Evolutionary conservation across 2,329 filamentous ascomycete genomes (phyloP).

Genomic region (Ascocoryne sarcoides): DNA sequence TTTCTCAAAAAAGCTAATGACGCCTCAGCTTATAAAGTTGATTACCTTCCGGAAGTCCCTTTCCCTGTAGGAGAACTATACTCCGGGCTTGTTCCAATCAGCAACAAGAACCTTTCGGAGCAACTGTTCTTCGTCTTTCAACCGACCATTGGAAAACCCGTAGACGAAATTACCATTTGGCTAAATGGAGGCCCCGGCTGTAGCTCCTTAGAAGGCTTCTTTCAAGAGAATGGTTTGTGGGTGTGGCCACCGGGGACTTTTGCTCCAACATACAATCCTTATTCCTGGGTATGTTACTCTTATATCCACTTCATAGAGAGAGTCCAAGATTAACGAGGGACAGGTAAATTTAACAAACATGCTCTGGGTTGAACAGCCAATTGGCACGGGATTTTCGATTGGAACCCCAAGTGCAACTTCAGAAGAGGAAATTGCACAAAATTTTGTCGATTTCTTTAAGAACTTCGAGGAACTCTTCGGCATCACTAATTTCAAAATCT

Average conservation of each 20-base stretch:
- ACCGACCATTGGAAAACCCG: constrained; percentile 39
- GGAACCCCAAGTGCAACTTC: constrained; percentile 42
- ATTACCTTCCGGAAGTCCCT: constrained; percentile 17
- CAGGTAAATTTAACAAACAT: constrained; percentile 25
- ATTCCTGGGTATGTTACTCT: constrained; percentile 23
- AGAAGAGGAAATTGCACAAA: constrained; percentile 42
- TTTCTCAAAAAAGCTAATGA: background rate
- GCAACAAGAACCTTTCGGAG: constrained; percentile 32
- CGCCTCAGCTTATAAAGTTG: constrained; percentile 16
- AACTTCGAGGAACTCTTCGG: constrained; percentile 52
- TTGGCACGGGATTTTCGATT: constrained; percentile 42
- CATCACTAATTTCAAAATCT: constrained; percentile 49
- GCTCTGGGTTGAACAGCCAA: constrained; percentile 25
- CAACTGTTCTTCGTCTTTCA: constrained; percentile 46
- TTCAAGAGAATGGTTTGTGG: constrained; percentile 40
- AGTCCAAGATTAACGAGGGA: no score
- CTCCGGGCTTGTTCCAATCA: constrained; percentile 40
- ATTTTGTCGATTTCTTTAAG: constrained; percentile 55
- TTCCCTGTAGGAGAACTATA: constrained; percentile 23
- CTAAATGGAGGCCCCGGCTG: constrained; percentile 90
- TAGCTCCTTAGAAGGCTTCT: constrained; percentile 88
- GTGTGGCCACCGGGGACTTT: constrained; percentile 24
- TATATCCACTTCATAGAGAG: no score
- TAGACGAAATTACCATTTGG: constrained; percentile 57
- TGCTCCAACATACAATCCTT: constrained; percentile 21